Percentiles rank a stretch among this genome's conserved stretches.
phyloP scores from a whole-genome alignment of 2,329 filamentous ascomycete species.

The Hymenoscyphus scutula region DNA sequence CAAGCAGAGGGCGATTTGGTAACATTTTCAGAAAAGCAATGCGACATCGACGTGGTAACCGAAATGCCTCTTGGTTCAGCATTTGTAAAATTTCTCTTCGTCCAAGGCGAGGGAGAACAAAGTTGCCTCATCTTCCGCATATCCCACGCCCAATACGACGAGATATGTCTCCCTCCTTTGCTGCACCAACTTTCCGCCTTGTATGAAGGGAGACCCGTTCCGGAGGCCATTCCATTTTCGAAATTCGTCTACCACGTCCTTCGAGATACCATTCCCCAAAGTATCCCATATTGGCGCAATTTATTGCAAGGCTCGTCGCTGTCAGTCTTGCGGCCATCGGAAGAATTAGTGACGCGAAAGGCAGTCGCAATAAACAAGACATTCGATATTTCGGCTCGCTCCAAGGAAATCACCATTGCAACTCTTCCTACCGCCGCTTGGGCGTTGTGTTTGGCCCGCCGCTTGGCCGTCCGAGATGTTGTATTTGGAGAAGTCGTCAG shows the following conservation, averaged over 20 bases:
- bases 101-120: conserved; percentile 26
- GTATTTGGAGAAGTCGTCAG: conserved; percentile 44
- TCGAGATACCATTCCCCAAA: conserved; percentile 30
- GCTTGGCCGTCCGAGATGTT: conserved; percentile 38
- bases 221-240: conserved; percentile 39
- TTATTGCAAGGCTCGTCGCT: conserved; percentile 39
- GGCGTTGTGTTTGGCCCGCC: conserved; percentile 42
- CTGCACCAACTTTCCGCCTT: conserved; percentile 24
- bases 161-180: conserved; percentile 52
- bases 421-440: conserved; percentile 45
- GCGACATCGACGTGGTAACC: conserved; percentile 37
- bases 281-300: conserved; percentile 44
- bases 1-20: conserved; percentile 35
- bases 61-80: conserved; percentile 41
- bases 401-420: conserved; percentile 42
- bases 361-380: conserved; percentile 36
- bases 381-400: conserved; percentile 30
- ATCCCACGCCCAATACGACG: conserved; percentile 61
- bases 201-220: conserved; percentile 38
- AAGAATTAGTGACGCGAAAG: conserved; percentile 23
- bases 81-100: conserved; percentile 36
- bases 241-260: conserved; percentile 35
- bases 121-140: conserved; percentile 42
- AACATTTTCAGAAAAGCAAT: conserved; percentile 34
- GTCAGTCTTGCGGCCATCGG: conserved; percentile 16